Percentiles rank a stretch among this genome's conserved stretches.
Evolutionary conservation across 2,329 filamentous ascomycete genomes (phyloP).

Genomic region (Cercospora janseana): DNA sequence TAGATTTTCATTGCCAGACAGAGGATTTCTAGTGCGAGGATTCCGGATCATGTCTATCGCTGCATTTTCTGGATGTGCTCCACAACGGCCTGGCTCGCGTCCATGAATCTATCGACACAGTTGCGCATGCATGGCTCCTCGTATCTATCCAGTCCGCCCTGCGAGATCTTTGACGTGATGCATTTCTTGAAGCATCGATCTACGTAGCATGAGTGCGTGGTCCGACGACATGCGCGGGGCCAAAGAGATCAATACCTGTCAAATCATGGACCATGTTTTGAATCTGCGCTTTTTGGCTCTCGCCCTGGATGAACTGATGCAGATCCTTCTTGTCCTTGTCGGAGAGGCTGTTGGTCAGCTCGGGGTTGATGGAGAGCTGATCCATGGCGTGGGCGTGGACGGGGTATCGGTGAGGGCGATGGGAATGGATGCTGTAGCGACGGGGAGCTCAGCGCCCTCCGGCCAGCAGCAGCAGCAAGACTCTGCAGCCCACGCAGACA

Average conservation of each 20-base stretch:
- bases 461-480: background rate
- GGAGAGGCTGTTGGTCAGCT: constrained; percentile 33
- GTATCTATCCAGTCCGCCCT: constrained; percentile 66
- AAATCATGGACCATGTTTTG: constrained; percentile 40
- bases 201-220: constrained; percentile 21
- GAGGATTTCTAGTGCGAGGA: background rate
- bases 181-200: constrained; percentile 86
- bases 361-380: constrained; percentile 29
- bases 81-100: constrained; percentile 81
- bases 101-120: constrained; percentile 91
- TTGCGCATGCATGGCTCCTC: constrained; percentile 86
- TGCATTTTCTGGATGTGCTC: constrained; percentile 71
- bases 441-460: constrained; percentile 1
- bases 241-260: constrained; percentile 13
- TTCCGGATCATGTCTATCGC: constrained; percentile 11
- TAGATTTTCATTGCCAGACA: background rate
- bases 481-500: background rate
- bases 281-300: constrained; percentile 80
- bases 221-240: constrained; percentile 60
- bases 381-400: constrained; percentile 28
- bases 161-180: constrained; percentile 70
- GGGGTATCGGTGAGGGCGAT: background rate
- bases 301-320: constrained; percentile 78
- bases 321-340: constrained; percentile 67
- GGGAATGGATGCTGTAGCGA: background rate